These are phyloP conservation scores for Macadamia integrifolia DNA, from an alignment of 164 flowering plant species.

Conservation along the genomic window DNA sequence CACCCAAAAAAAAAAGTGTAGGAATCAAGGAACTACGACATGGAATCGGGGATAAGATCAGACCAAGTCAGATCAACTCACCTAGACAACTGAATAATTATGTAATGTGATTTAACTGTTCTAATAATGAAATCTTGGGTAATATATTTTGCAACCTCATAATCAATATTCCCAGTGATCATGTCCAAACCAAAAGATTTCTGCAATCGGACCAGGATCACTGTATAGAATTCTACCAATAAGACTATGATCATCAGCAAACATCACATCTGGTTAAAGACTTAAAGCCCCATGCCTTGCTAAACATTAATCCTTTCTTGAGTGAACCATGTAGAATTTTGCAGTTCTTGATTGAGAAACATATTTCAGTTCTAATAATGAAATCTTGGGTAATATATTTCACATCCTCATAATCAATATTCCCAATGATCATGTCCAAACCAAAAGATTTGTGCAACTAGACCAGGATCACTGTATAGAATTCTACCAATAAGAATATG, in stretches of 20 bases:
- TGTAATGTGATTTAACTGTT: background rate
- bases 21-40: no score
- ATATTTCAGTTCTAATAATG: background rate
- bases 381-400: slow-evolving; percentile 2
- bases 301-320: background rate
- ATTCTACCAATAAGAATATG: slow-evolving; percentile 37
- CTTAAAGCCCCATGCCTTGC: background rate
- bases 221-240: slow-evolving; percentile 43
- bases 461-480: slow-evolving; percentile 55
- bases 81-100: slow-evolving; percentile 15
- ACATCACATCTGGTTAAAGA: background rate
- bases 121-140: background rate
- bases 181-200: slow-evolving; percentile 14
- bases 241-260: slow-evolving; percentile 4
- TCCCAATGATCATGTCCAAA: slow-evolving; percentile 14
- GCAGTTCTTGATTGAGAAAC: no score
- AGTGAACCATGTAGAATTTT: no score
- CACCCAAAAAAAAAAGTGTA: no score
- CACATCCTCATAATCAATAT: slow-evolving; percentile 31
- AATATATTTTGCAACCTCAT: slow-evolving; percentile 28
- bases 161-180: slow-evolving; percentile 11
- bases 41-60: no score
- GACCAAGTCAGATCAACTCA: no score
- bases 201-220: slow-evolving; percentile 53
- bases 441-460: slow-evolving; percentile 17